These are phyloP conservation scores for Exophiala sp. DNA, from an alignment of 2,329 filamentous ascomycete species.

Conservation along the genomic window DNA sequence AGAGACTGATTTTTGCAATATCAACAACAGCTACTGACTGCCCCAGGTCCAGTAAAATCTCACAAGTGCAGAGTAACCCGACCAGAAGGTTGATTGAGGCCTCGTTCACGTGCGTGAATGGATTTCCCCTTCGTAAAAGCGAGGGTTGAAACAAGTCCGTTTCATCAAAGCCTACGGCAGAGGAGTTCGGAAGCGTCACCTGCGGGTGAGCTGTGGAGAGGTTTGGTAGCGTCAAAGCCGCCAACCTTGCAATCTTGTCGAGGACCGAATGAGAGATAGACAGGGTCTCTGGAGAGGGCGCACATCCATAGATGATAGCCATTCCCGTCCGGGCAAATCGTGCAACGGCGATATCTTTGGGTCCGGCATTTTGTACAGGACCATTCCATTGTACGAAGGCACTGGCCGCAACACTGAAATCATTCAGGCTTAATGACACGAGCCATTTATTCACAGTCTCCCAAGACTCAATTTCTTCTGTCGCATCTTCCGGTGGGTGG, in stretches of 20 bases:
- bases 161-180: conserved; percentile 35
- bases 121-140: conserved; percentile 37
- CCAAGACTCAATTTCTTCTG: conserved; percentile 43
- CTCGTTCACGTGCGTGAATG: conserved; percentile 37
- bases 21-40: conserved; percentile 35
- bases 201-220: conserved; percentile 11
- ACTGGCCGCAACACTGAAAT: conserved; percentile 46
- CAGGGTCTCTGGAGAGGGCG: conserved; percentile 36
- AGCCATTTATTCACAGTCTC: conserved; percentile 56
- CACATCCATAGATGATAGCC: conserved; percentile 52
- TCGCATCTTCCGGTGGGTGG: conserved; percentile 27
- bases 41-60: conserved; percentile 38
- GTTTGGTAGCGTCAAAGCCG: conserved; percentile 36
- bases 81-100: conserved; percentile 39
- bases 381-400: conserved; percentile 55
- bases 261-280: conserved; percentile 9
- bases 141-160: conserved; percentile 40
- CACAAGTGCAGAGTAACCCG: conserved; percentile 38
- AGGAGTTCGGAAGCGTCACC: conserved; percentile 25
- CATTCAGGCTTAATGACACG: conserved; percentile 46
- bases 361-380: conserved; percentile 46
- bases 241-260: conserved; percentile 38
- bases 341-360: conserved; percentile 32
- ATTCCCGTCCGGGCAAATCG: conserved; percentile 55
- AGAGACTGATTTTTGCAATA: conserved; percentile 48